These are phyloP conservation scores for Sanguinoderma infundibulare DNA, from an alignment of 1,284 basidiomycete species.

Conservation along the genomic window DNA sequence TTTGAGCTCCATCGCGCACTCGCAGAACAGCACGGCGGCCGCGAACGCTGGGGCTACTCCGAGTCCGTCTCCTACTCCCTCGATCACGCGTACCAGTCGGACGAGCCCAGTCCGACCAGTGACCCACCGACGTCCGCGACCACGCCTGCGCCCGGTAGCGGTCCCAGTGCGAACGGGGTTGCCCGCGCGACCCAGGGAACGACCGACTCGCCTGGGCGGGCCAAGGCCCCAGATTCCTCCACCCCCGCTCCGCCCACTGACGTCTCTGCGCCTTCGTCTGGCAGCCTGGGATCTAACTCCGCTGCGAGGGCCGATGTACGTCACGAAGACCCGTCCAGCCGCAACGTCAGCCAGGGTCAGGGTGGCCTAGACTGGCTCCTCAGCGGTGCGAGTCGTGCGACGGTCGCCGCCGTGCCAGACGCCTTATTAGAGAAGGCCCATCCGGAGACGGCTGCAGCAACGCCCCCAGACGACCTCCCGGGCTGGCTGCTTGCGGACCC, in stretches of 20 bases:
- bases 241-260: background rate
- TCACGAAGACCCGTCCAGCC: constrained; percentile 4
- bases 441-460: background rate
- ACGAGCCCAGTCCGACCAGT: background rate
- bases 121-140: background rate
- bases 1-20: constrained; percentile 62
- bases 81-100: constrained; percentile 27
- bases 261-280: background rate
- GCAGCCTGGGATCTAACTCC: background rate
- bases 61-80: constrained; percentile 37
- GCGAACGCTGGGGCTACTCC: constrained; percentile 61
- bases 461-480: constrained; percentile 21
- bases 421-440: background rate
- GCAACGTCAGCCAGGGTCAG: constrained; percentile 6
- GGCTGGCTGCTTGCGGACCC: constrained; percentile 33
- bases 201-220: background rate
- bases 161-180: background rate
- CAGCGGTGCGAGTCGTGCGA: constrained; percentile 29
- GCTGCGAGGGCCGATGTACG: background rate
- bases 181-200: background rate
- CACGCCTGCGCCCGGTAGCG: background rate
- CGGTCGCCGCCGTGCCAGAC: constrained; percentile 5
- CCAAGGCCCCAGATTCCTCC: background rate
- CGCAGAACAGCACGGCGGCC: constrained; percentile 53
- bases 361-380: constrained; percentile 32